Evolutionary conservation across 768 basidiomycete species (phyloP).

Genomic region (Tricholoma terreum): DNA sequence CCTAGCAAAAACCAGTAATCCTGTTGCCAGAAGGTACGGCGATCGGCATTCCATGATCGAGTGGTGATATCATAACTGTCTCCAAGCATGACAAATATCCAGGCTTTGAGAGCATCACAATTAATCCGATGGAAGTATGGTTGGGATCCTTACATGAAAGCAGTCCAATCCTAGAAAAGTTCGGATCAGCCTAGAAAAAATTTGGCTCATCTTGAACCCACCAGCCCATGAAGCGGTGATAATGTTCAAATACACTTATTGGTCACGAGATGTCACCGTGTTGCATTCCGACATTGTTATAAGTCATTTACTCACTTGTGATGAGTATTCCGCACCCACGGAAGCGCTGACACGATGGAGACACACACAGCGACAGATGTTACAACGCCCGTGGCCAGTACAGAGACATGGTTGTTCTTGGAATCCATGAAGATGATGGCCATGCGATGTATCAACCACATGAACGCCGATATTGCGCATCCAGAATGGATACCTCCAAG

Average conservation of each 20-base stretch:
- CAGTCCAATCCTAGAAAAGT: neutral
- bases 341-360: constrained; percentile 64
- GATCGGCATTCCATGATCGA: constrained; percentile 54
- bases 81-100: neutral
- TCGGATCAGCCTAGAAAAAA: no score
- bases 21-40: constrained; percentile 61
- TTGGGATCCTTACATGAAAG: neutral
- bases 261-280: constrained; percentile 2
- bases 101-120: neutral
- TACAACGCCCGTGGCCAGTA: constrained; percentile 56
- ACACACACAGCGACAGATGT: constrained; percentile 56
- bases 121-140: neutral
- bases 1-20: constrained; percentile 75
- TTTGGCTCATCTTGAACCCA: constrained; percentile 43
- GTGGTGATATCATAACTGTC: constrained; percentile 55
- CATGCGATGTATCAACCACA: constrained; percentile 68
- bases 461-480: constrained; percentile 70
- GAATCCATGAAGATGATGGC: constrained; percentile 50
- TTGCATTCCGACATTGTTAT: neutral
- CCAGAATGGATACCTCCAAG: constrained; percentile 85
- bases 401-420: constrained; percentile 46
- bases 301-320: constrained; percentile 65
- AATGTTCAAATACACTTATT: constrained; percentile 69
- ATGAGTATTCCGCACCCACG: constrained; percentile 77
- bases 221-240: constrained; percentile 81